Percentiles rank a stretch among this genome's conserved stretches.
These are phyloP conservation scores for Clitopilus passeckerianus DNA, from an alignment of 768 basidiomycete species.

Conservation along the genomic window DNA sequence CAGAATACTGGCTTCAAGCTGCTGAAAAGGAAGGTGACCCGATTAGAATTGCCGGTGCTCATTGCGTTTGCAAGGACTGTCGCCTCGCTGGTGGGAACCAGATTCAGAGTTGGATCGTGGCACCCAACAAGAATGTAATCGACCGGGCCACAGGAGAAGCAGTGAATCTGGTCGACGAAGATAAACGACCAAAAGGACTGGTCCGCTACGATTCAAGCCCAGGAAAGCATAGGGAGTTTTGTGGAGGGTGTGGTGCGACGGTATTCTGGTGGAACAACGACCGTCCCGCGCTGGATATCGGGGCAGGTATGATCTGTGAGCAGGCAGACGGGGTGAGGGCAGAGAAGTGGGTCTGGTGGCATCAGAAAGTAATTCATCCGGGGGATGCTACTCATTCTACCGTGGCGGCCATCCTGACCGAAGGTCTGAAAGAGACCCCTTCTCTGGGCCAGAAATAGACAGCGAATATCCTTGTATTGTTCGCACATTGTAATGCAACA, in stretches of 20 bases:
- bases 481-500: no score
- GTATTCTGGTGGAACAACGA: conserved; percentile 13
- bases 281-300: not conserved
- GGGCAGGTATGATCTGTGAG: conserved; percentile 10
- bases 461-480: no score
- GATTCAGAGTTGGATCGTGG: not conserved
- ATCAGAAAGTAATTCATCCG: conserved; percentile 11
- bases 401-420: not conserved
- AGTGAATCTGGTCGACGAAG: not conserved
- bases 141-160: not conserved
- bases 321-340: conserved; percentile 10
- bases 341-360: conserved; percentile 15
- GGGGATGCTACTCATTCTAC: conserved; percentile 7
- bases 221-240: conserved; percentile 13
- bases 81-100: not conserved
- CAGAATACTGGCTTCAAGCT: not conserved
- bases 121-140: not conserved
- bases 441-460: no score
- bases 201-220: not conserved
- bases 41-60: not conserved
- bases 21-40: not conserved
- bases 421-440: not conserved
- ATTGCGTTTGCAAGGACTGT: not conserved
- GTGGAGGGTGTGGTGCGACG: conserved; percentile 16
- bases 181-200: not conserved